These are phyloP conservation scores for Sequoia sempervirens DNA, from an alignment of 75 land plant species.

Conservation along the genomic window DNA sequence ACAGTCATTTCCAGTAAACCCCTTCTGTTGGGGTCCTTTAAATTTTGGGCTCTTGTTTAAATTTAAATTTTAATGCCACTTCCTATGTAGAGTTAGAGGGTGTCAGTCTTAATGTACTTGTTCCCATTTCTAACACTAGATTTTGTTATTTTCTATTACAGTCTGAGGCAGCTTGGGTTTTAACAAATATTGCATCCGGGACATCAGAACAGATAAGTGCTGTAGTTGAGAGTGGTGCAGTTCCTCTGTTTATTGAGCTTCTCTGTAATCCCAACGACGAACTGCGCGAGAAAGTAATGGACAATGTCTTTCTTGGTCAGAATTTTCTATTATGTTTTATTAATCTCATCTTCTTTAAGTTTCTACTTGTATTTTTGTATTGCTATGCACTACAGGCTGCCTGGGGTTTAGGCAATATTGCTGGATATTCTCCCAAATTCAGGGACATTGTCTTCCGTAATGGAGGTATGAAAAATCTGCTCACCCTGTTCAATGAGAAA, in stretches of 20 bases:
- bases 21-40: not conserved
- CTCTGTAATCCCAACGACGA: slow-evolving; percentile 74
- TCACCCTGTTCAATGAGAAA: slow-evolving; percentile 11
- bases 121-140: not conserved
- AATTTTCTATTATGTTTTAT: not conserved
- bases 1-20: not conserved
- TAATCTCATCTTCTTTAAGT: slow-evolving; percentile 3
- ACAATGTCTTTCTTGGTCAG: not conserved
- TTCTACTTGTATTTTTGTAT: not conserved
- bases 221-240: slow-evolving; percentile 83
- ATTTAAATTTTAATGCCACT: no score
- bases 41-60: not conserved
- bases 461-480: slow-evolving; percentile 25
- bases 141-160: slow-evolving; percentile 10
- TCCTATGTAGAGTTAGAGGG: no score
- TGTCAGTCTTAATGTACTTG: not conserved
- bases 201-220: slow-evolving; percentile 80
- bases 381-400: slow-evolving; percentile 9
- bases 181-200: slow-evolving; percentile 88
- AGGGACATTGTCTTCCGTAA: slow-evolving; percentile 19
- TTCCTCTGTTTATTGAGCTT: slow-evolving; percentile 77
- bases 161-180: slow-evolving; percentile 96
- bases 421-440: slow-evolving; percentile 26
- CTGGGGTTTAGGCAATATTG: slow-evolving; percentile 32
- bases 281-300: slow-evolving; percentile 79